phyloP scores from a whole-genome alignment of 2,329 filamentous ascomycete genomes.

The Pseudogymnoascus sp. region DNA sequence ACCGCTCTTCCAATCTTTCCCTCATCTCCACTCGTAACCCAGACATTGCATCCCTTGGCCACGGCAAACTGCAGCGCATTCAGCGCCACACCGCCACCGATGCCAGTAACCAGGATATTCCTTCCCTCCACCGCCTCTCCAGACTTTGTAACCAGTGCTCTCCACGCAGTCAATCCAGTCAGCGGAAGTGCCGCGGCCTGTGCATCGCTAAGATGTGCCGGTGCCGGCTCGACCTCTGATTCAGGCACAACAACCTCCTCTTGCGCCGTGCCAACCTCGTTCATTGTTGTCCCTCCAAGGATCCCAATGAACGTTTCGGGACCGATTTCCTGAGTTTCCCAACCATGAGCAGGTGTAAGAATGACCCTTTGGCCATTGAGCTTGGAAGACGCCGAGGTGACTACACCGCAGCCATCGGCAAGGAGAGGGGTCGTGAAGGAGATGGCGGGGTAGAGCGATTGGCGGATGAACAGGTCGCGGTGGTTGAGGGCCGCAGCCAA shows the following conservation, averaged over 20 bases:
- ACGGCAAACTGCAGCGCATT: conserved; percentile 74
- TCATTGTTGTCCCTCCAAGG: conserved; percentile 60
- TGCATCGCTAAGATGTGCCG: conserved; percentile 60
- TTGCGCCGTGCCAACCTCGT: conserved; percentile 62
- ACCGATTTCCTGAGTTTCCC: conserved; percentile 62
- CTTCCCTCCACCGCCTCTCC: conserved; percentile 54
- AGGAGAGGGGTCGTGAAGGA: conserved; percentile 73
- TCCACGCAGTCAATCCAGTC: conserved; percentile 81
- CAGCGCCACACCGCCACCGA: conserved; percentile 86
- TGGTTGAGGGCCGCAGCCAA: conserved; percentile 84
- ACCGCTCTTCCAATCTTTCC: conserved; percentile 66
- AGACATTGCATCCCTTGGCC: conserved; percentile 47
- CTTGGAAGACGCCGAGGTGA: conserved; percentile 49
- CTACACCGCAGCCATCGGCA: conserved; percentile 73
- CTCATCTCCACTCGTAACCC: conserved; percentile 45
- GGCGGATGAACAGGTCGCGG: conserved; percentile 88
- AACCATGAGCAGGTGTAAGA: conserved; percentile 70
- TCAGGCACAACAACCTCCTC: conserved; percentile 66
- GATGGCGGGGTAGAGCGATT: conserved; percentile 81
- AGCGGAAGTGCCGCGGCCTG: conserved; percentile 82
- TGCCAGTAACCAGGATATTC: conserved; percentile 82
- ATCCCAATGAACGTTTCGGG: conserved; percentile 66
- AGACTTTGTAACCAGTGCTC: conserved; percentile 75
- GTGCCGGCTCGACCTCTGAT: conserved; percentile 67
- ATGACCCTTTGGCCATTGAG: conserved; percentile 64